Evolutionary conservation across 352 stramenopile genomes (phyloP).

Genomic region (Pythium periplocum): DNA sequence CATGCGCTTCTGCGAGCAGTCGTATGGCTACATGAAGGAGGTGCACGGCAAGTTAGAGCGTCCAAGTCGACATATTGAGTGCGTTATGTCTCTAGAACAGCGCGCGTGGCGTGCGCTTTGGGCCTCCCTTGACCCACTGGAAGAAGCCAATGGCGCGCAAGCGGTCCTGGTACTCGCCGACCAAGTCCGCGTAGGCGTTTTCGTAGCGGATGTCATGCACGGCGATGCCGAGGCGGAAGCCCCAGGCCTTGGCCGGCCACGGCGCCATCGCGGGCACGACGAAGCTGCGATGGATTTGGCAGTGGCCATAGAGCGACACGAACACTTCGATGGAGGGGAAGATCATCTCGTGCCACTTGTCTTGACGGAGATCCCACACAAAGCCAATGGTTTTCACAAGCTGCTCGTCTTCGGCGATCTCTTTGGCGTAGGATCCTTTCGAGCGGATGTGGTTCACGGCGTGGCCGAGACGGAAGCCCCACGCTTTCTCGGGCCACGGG

Average conservation of each 20-base stretch:
- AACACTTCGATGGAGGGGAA: constrained; percentile 17
- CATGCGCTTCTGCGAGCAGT: neutral
- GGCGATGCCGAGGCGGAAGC: constrained; percentile 10
- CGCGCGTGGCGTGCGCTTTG: constrained; percentile 3
- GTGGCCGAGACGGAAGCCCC: constrained; percentile 10
- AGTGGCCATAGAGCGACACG: constrained; percentile 9
- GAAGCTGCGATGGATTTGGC: constrained; percentile 14
- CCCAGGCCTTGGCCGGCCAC: constrained; percentile 17
- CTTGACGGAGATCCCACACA: constrained; percentile 14
- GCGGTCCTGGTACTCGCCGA: constrained; percentile 5
- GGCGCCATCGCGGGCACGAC: constrained; percentile 12
- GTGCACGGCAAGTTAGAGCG: too few species aligned
- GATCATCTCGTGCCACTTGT: constrained; percentile 21
- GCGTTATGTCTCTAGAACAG: constrained; percentile 3
- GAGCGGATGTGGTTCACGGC: constrained; percentile 22
- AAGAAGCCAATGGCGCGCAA: constrained; percentile 14
- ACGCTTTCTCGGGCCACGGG: constrained; percentile 15
- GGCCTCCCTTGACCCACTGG: neutral
- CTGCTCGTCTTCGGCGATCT: constrained; percentile 5
- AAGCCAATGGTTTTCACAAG: constrained; percentile 19
- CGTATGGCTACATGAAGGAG: neutral
- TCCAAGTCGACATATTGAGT: neutral
- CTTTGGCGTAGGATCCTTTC: constrained; percentile 8
- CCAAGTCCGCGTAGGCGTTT: constrained; percentile 13
- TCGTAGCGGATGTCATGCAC: constrained; percentile 14